These are phyloP conservation scores for Gossypium trilobum DNA, from an alignment of 441 rosid genomes.

Conservation along the genomic window DNA sequence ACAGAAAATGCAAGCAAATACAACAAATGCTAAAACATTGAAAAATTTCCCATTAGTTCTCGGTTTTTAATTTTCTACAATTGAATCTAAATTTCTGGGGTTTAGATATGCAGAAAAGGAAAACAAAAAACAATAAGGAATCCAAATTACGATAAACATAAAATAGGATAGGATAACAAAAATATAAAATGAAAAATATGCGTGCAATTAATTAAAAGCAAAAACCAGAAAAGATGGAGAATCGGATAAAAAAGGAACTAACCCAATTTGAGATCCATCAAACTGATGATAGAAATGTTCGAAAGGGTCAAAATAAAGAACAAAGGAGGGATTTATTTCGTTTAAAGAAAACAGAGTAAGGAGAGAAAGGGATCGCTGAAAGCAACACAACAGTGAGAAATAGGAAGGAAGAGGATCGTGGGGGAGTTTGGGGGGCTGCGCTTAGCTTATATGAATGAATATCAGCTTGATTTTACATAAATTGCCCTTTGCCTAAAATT, in stretches of 20 bases:
- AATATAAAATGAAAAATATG: background rate
- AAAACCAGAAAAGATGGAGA: background rate
- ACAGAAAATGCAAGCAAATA: background rate
- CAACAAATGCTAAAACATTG: background rate
- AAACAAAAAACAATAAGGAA: background rate
- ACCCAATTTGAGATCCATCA: conserved; percentile 1
- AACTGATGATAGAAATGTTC: background rate
- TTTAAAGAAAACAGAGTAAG: background rate
- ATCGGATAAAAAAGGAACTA: background rate
- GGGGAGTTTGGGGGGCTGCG: background rate
- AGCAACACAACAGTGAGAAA: background rate
- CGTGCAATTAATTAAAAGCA: background rate
- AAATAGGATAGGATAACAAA: background rate
- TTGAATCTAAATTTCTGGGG: background rate
- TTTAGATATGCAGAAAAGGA: background rate
- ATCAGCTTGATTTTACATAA: background rate
- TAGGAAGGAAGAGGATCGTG: background rate
- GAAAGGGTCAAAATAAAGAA: background rate
- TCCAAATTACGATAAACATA: background rate
- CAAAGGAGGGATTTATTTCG: background rate
- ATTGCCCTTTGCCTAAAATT: too few relatives aligned
- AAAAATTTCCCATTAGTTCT: background rate
- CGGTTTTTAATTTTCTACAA: background rate
- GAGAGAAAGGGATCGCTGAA: background rate
- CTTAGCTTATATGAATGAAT: background rate